Evolutionary conservation across 345 rosid species (phyloP), one percentile per base, ranked within the genome.

Genomic region (Gossypioides kirkii): DNA sequence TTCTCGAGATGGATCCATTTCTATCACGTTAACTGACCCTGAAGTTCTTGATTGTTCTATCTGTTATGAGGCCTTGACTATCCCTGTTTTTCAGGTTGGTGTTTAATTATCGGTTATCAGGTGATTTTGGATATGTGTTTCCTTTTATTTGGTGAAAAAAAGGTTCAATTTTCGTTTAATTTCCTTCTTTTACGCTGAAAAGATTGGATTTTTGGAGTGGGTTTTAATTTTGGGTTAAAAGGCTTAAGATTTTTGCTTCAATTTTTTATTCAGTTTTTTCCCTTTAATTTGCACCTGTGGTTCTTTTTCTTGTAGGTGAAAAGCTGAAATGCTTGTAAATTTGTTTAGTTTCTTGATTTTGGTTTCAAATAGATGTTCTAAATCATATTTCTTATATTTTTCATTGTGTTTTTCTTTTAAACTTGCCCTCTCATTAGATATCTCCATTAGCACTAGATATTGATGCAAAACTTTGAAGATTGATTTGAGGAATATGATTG

Each of bases 11-110:
- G 81, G 68, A n/a, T 56, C 80, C 7, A 10, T 84, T 50, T 70
- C 81, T 13, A 52, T 79, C 22, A 83, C 79, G 47, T 64, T 88
- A 42, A 69, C 80, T 4, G 93, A 88, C 74, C 87, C 89, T 2
- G 86, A 85, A 26, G 83, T 82, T 43, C 80, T 86, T 46, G 93
- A 88, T 77, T 88, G 93, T 75, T 50, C 80, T 54, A 74, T 85
- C 62, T 88, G 93, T 77, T 81, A 4, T 22, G 82, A 85, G 42
- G 73, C 90, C 16, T 77, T 88, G 79, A 72, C 80, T 14, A 16
- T 72, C 74, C 93, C 90, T 2, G 81, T 88, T 50, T 86, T 67
- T 69, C 93, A 88, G 90, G 93, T 86, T 59, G 3, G 38, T 59
- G 9, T 25, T 59, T 59, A 13, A 11, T 25, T 26, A 22, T 55